Evolutionary conservation across 2,329 filamentous ascomycete genomes (phyloP), one percentile per base, ranked within the genome.

Genomic region (Helicocarpus griseus): DNA sequence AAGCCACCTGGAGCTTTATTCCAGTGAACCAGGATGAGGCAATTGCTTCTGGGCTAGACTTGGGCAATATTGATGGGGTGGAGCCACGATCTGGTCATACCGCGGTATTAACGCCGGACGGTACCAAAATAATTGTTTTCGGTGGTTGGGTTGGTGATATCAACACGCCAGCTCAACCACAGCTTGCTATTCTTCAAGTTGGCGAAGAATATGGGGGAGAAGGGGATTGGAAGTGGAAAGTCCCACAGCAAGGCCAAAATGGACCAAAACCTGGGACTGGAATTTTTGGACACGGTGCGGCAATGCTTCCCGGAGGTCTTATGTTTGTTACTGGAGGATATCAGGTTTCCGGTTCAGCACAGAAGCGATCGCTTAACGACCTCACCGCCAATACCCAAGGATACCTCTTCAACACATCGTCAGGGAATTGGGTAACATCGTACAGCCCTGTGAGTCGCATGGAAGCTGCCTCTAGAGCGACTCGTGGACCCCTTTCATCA

Each of bases 71-170:
- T n/a, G 53, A 61, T 1, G 68, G 67, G 1, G 75, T 94, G 5
- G 86, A 95, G 58, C 88, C 89, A 35, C 77, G 93, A 51, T 95
- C 90, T 3, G 93, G 93, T 0, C 93, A 98, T 63, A 90, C 87
- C 0, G 83, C 91, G 1, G 79, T 95, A 1, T 71, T 96, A 4
- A 87, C 82, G 26, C 79, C 85, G 49, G 89, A 95, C 62, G 90
- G 90, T 0, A 79, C 74, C 24, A 81, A 79, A n/a, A 74, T 97
- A 7, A 73, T 95, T 38, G 72, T 98, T 1, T 76, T 89, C 54
- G 93, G 93, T 19, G 93, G 93, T 1, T 98, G 93, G 93, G 89
- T 96, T 4, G 91, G 90, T 3, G 83, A 94, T 61, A 76, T 86
- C 0, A 77, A 73, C 7, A 85, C 82, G 29, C 79, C 90, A 1